phyloP scores from a whole-genome alignment of 208 protist genomes.

The Acanthamoeba sp. region DNA sequence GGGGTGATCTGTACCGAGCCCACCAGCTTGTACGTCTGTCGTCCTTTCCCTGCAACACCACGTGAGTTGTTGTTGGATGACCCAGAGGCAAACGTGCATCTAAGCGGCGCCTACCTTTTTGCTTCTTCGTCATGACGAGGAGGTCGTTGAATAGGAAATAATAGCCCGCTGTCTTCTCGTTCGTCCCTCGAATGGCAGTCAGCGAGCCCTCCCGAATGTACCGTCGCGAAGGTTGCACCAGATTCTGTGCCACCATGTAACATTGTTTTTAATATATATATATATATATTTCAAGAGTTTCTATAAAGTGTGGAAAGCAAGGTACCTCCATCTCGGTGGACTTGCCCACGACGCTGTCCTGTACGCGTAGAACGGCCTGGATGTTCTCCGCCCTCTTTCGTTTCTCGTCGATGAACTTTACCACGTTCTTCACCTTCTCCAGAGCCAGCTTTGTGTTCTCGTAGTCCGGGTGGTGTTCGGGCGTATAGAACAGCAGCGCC shows the following conservation, averaged over 20 bases:
- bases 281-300: too few relatives aligned
- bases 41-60: not conserved
- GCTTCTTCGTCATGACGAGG: slow-evolving; percentile 16
- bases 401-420: slow-evolving; percentile 85
- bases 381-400: slow-evolving; percentile 86
- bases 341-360: slow-evolving; percentile 79
- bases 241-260: not conserved
- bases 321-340: slow-evolving; percentile 64
- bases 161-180: slow-evolving; percentile 38
- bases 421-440: slow-evolving; percentile 82
- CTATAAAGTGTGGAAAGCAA: not conserved
- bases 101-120: slow-evolving; percentile 49
- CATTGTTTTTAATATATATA: not conserved
- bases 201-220: slow-evolving; percentile 28
- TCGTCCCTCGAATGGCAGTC: slow-evolving; percentile 11
- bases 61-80: too few relatives aligned
- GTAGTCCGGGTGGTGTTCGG: slow-evolving; percentile 80
- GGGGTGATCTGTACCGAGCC: not conserved
- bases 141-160: slow-evolving; percentile 70
- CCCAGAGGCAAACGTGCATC: too few relatives aligned
- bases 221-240: slow-evolving; percentile 7
- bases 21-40: slow-evolving; percentile 51
- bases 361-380: slow-evolving; percentile 82
- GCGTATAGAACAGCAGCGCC: slow-evolving; percentile 79
- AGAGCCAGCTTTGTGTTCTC: slow-evolving; percentile 77